Evolutionary conservation across 768 basidiomycete genomes (phyloP), one percentile per base, ranked within the genome.

Genomic region (Agrocybe chaxingu): DNA sequence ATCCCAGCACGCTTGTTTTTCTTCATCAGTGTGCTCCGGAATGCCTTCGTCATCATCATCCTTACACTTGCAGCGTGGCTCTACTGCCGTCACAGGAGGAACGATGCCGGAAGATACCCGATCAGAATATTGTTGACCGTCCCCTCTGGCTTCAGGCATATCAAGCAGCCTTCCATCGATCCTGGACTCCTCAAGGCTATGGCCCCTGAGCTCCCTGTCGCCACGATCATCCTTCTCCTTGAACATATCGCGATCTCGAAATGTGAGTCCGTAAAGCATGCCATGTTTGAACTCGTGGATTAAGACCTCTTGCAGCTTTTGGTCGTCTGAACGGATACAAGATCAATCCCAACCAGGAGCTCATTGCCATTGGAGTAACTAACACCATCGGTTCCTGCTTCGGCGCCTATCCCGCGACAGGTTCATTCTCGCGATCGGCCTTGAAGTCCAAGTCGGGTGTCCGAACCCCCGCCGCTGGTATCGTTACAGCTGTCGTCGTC

Each of bases 171-270:
- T 16, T 54, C 50, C 2, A 63, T 78, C 33, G 67, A 74, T 45
- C 56, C 49, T 1, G 55, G 69, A 8, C 75, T 96, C 18, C 65
- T 96, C 30, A 50, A 61, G 0, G 91, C 90, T 0, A 72, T 98
- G 48, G 87, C 78, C 1, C 72, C 84, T 5, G 77, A 96, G 50
- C 65, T 98, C 2, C 90, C 91, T 2, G 81, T 92, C 4, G 85
- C 91, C 13, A 92, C 90, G 0, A 92, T 96, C 57, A 87, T 96
- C 61, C 76, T 98, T 41, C 75, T 98, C 10, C 74, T 98, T 45
- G 96, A 98, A 67, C 97, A 99, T 70, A 98, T 98, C 52, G 89
- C 95, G 30, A 99, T 99, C 57, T 82, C 90, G n/a, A 96, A 94
- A 70, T 90, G 90, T 88, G 65, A 62, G 81, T 68, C 12, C 24